Evolutionary conservation across 2,329 filamentous ascomycete species (phyloP), one percentile per base, ranked within the genome.

Genomic region (Calcarisporium arbuscula): DNA sequence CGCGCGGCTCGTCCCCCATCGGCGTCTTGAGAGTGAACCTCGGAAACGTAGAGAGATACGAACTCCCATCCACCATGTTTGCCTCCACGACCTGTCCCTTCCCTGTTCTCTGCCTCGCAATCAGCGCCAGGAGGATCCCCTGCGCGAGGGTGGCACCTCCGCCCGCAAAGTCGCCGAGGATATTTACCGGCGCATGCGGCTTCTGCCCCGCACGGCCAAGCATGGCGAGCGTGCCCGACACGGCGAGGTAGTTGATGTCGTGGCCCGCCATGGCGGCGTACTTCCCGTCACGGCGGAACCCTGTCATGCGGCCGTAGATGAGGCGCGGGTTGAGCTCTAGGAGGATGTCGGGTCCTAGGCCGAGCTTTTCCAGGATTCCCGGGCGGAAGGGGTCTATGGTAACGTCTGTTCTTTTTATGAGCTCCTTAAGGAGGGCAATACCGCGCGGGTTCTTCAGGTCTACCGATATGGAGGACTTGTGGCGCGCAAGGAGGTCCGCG

Each of bases 171-270:
- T 96, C 90, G 1, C 79, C 90, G 2, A 96, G 64, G 14, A 96
- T 71, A 51, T 96, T 96, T 6, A 68, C 77, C 0, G 92, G 92
- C 14, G 89, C 73, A 41, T 82, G 80, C 1, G 90, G 90, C 44
- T 76, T 79, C 52, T 81, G 74, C 12, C 69, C 72, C 19, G 66
- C 65, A 1, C 83, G 68, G 1, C 90, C 90, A 4, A 96, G 73
- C 60, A 95, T 68, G 1, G 73, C 72, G 19, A 96, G 62, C 1
- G 84, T 81, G 1, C 90, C 90, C 0, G 82, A 84, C 0, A 95
- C 85, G 31, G 89, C 86, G 27, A 96, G 81, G 60, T 96, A 96
- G 55, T 96, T 95, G 58, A 95, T 95, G 56, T 95, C 89, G 55
- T 95, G 89, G 28, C 89, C 89, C 0, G 89, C 88, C 89, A 95